Evolutionary conservation across 2,329 filamentous ascomycete species (phyloP), one percentile per base, ranked within the genome.

Genomic region (Cryphonectria japonica): DNA sequence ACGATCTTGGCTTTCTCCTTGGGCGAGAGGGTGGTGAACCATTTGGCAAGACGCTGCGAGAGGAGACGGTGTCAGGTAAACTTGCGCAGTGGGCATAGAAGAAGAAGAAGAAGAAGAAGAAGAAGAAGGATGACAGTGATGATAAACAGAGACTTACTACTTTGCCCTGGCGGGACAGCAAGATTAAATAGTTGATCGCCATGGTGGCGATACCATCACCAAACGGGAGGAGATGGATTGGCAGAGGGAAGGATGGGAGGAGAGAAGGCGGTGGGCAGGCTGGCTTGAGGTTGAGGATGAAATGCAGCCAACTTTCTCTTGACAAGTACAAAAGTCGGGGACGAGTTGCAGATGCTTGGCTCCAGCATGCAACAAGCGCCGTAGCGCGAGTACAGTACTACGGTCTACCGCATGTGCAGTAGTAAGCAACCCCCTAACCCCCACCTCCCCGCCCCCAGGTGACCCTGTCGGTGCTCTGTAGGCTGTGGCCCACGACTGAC

Each of bases 1-100:
- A 99, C 95, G 80, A 99, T 98, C 88, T 99, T 99, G 83, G 95
- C 96, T 86, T 99, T 99, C 80, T 99, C 96, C 84, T 92, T 98
- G 74, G 96, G 96, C 50, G 95, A 97, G 74, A 99, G 88, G 22
- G 96, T 99, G 69, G 95, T 97, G 85, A 99, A 99, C 96, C 96
- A 99, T 86, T 99, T 99, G 76, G 96, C 96, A 70, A 99, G 91
- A 80, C 96, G 95, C 96, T 99, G 84, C 70, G 63, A 29, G 34
- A 74, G 71, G 69, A 52, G 14, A 74, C 77, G 73, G 62, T 66
- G 66, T 72, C 54, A 73, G 67, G 37, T 57, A 69, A 37, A 5
- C 14, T 22, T 37, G 22, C 9, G 22, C 22, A 34, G 69, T 22
- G 43, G 82, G 29, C 26, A 13, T 19, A 13, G 26, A 57, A 16